phyloP scores from a whole-genome alignment of 805 yeast genomes.

The Spathaspora passalidarum region DNA sequence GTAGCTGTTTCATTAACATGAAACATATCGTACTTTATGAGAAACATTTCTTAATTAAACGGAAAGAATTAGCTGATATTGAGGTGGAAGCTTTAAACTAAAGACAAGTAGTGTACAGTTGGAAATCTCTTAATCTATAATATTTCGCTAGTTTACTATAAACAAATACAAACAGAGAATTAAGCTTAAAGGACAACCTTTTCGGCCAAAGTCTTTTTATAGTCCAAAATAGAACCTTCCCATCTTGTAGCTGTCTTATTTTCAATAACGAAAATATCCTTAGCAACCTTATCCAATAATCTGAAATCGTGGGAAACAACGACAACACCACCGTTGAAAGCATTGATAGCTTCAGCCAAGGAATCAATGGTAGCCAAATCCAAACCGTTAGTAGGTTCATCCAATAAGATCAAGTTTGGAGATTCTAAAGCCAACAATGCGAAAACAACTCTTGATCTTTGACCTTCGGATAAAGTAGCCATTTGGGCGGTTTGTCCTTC shows the following conservation, averaged over 20 bases:
- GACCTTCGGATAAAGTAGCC: conserved; percentile 99
- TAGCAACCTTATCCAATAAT: conserved; percentile 92
- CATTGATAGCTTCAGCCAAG: conserved; percentile 91
- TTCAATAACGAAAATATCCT: conserved; percentile 96
- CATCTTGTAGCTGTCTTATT: conserved; percentile 93
- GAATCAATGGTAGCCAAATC: conserved; percentile 98
- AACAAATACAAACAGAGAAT: not conserved
- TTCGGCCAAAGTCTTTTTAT: conserved; percentile 92
- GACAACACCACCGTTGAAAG: conserved; percentile 96
- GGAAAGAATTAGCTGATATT: too few relatives aligned
- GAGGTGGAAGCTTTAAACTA: too few relatives aligned
- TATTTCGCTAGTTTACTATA: not conserved
- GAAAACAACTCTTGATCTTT: conserved; percentile 97
- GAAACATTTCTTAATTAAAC: too few relatives aligned
- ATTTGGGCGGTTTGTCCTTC: conserved; percentile 97
- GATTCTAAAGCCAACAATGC: conserved; percentile 92
- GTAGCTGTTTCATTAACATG: too few relatives aligned
- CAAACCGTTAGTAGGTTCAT: conserved; percentile 99
- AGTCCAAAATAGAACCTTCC: conserved; percentile 87
- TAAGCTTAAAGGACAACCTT: conserved; percentile 66
- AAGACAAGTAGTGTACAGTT: too few relatives aligned
- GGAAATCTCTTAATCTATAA: not conserved
- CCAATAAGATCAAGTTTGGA: conserved; percentile 91
- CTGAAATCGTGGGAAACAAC: conserved; percentile 99
- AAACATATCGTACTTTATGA: too few relatives aligned